Evolutionary conservation across 129 eudicot genomes (phyloP), one percentile per base, ranked within the genome.

Genomic region (carrot (Daucus carota)): DNA sequence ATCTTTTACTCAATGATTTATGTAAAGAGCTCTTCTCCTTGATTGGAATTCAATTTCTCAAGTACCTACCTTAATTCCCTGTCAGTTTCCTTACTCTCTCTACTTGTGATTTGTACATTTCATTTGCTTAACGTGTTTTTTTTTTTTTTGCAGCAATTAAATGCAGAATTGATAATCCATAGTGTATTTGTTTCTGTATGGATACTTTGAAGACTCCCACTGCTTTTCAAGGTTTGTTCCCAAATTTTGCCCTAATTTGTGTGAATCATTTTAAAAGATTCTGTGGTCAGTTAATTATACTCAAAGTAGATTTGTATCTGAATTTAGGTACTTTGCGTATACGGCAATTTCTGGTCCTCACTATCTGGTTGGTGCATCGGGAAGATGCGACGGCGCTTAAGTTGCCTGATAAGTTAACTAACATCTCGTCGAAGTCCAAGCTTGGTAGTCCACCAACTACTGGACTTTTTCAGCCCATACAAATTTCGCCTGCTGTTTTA

Each of bases 401-500:
- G 79, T 76, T 80, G 41, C 79, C 83, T 33, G 75, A 88, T 32
- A 72, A 63, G 24, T 46, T 66, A 18, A 78, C 26, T 20, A 67
- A 63, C 38, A 36, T 77, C 20, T 63, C 78, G 42, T 76, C 82
- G 29, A 75, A 69, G n/a, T 85, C 91, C 78, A 81, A 72, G 73
- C 84, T 83, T 66, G 88, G 85, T 71, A 90, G 86, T 75, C 83
- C 89, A 50, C 95, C 98, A 60, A 73, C 85, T 74, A 79, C 78
- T 29, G 89, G 90, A 72, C 79, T 82, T 32, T 93, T 93, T 69
- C 83, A 88, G 65, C 95, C 98, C 50, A 86, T 93, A 34, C 89
- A 93, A 81, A 88, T 93, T 75, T 88, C 96, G 59, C 98, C 98
- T 59, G 81, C 98, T 79, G 92, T 87, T 74, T 74, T 93, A 80